Base-by-base conservation (phyloP, 2,329 filamentous ascomycete species). In the Clarireedia homoeocarpa region DNA sequence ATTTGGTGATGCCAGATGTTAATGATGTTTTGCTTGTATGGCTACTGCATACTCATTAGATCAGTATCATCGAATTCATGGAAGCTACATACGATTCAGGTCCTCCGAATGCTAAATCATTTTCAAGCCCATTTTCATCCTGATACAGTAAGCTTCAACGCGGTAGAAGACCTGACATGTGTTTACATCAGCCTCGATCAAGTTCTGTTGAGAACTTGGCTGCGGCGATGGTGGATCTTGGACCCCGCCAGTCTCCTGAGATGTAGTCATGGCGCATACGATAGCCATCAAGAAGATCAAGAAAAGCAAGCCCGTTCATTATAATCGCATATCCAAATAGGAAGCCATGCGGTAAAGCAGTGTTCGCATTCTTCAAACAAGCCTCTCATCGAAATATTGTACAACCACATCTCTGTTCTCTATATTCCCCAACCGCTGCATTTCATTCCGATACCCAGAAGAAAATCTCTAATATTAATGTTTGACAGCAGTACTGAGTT, bases 1-100 rank as follows among this genome's bases (percentile, higher is more conserved):
- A 61, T 47, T 46, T 51, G 23, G 52, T 54, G 14, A 59, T 53
- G 15, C 55, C 59, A 26, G 57, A 59, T 27, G 38, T 50, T 38
- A 61, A 42, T 15, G 59, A 61, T 14, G 57, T 61, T 47, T 48
- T 57, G 20, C 45, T 54, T 27, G 52, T 40, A 23, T 48, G 17
- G 36, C 45, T 54, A 23, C 52, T 54, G 23, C 4, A 23, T 9
- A 17, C 17, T 12, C 14, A 26, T 42, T 17, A 10, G 36, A n/a
- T 9, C 5, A 12, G 9, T 30, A 9, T 20, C 40, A 5, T 23
- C 15, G 4, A 17, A 44, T 9, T 44, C 20, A 17, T 9, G 20
- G 4, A 20, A 17, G 40, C 14, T 44, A 5, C 36, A 5, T 49
- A 54, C 52, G 44, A 24, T 24, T 38, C 36, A 15, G 23, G n/a